Conservation (phyloP, 192 early-diverging fungal genomes). For the Glomus cerebriforme region DNA sequence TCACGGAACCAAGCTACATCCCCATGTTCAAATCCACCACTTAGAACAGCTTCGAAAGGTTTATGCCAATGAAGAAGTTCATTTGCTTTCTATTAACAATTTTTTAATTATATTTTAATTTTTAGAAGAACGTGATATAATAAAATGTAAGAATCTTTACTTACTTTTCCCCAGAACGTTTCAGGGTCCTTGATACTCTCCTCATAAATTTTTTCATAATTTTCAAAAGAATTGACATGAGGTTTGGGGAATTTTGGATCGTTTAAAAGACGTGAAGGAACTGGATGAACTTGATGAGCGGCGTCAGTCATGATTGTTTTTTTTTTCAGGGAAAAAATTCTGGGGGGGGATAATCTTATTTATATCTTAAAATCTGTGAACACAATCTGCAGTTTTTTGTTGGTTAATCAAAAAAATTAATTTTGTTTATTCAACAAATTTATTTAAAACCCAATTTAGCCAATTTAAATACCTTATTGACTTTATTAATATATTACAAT, state of each 20-base stretch:
- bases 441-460: too few relatives aligned
- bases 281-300: slow-evolving; percentile 40
- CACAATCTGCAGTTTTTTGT: too few relatives aligned
- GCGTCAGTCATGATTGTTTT: slow-evolving; percentile 21
- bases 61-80: slow-evolving; percentile 81
- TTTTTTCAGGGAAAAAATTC: background rate
- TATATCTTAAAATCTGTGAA: too few relatives aligned
- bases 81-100: slow-evolving; percentile 58
- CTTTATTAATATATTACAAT: too few relatives aligned
- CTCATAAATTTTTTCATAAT: slow-evolving; percentile 82
- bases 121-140: background rate
- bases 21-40: slow-evolving; percentile 79
- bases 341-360: too few relatives aligned
- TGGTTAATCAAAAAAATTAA: too few relatives aligned
- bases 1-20: slow-evolving; percentile 93
- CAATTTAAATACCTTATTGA: too few relatives aligned
- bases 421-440: too few relatives aligned
- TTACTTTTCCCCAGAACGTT: slow-evolving; percentile 84
- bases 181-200: slow-evolving; percentile 78
- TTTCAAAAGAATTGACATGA: slow-evolving; percentile 68
- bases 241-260: slow-evolving; percentile 58
- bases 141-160: background rate
- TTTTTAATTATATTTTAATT: background rate
- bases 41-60: slow-evolving; percentile 71
- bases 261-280: slow-evolving; percentile 68